Base-by-base conservation (phyloP, 805 yeast species). In the Metschnikowia koreensis region DNA sequence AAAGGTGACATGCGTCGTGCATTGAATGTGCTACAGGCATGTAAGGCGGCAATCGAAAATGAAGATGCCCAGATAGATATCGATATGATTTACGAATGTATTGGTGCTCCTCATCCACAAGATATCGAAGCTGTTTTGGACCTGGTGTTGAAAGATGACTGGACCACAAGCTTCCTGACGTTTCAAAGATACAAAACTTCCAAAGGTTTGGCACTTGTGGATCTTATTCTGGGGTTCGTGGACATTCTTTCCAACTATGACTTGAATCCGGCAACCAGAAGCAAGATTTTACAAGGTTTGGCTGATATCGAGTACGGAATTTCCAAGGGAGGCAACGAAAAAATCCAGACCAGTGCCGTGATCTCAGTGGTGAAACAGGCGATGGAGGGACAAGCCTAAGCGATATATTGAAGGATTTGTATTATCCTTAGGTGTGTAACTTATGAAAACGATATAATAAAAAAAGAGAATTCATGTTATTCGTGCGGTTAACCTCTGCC, bases 1-100 rank as follows among this genome's bases (percentile, higher is more conserved):
- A 81, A 84, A 52, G 99, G 99, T 47, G 99, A 94, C 68, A 94
- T 94, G 99, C 82, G 99, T 73, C 82, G 89, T 46, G 96, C 96
- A 1, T 76, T 94, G 60, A 94, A 94, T 64, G 97, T 94, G 6
- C 70, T 94, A 52, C 99, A 94, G 69, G 96, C 98, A 0, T 89
- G 98, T 67, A 81, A 87, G 55, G 92, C 97, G 0, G 88, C 96
- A 1, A 55, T 66, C 31, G 66, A 60, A 29, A 71, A 69, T 26
- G 76, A 65, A 7, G 70, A 70, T 2, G 82, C 77, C 34, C 69
- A 61, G 41, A 86, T 94, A 39, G 80, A 86, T 29, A 81, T 79
- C 31, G 84, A 82, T 49, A 85, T 88, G 83, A 84, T 94, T 37
- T 94, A 89, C 66, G 97, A 92, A 56, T 92, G 97, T 66, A 86